Conservation (phyloP, 2,329 filamentous ascomycete genomes). For the Westerdykella sp. region DNA sequence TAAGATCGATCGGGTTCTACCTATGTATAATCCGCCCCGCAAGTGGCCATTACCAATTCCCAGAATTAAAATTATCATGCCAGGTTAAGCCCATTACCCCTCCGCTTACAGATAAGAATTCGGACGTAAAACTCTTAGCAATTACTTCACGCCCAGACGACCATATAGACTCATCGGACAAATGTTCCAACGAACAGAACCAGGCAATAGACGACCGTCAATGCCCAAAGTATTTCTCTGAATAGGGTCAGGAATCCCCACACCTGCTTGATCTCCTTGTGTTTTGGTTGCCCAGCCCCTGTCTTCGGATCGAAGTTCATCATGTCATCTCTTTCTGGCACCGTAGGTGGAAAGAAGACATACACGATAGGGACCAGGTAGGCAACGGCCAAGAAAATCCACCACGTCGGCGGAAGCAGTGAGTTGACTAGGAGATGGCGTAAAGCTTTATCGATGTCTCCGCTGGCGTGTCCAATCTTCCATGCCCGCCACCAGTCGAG, state of each 20-base stretch:
- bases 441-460: constrained; percentile 2
- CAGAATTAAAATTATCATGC: no score
- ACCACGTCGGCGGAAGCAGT: constrained; percentile 8
- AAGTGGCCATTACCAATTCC: no score
- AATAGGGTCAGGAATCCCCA: not conserved
- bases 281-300: constrained; percentile 45
- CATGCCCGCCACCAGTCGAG: constrained; percentile 1
- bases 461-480: not conserved
- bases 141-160: no score
- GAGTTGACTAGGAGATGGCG: constrained; percentile 8
- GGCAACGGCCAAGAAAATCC: constrained; percentile 7
- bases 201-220: not conserved
- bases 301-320: constrained; percentile 52
- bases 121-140: no score
- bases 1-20: no score
- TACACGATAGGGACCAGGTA: constrained; percentile 48
- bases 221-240: not conserved
- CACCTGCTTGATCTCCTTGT: not conserved
- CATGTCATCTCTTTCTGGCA: constrained; percentile 54
- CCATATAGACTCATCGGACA: not conserved
- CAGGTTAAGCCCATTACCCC: no score
- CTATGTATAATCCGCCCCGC: no score
- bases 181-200: not conserved
- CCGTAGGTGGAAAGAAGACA: constrained; percentile 53
- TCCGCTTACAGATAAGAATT: no score